Evolutionary conservation across 345 rosid species (phyloP), one percentile per base, ranked within the genome.

Genomic region (thale cress (Arabidopsis thaliana)): DNA sequence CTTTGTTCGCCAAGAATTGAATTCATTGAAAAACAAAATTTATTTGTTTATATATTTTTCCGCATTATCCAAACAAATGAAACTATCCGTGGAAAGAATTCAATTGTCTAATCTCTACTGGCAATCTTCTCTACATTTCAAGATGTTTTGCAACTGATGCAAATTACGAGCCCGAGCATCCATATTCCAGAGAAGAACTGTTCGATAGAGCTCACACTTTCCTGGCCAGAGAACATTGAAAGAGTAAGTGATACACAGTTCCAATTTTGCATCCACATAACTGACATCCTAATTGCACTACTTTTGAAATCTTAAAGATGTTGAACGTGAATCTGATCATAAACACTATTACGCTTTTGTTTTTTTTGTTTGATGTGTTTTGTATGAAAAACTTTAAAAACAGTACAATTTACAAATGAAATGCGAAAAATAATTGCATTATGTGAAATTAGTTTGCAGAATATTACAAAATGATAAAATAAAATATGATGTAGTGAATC

Each of bases 381-480:
- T 48, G 52, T 48, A 16, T 48, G 10, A 10, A 45, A 14, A 6
- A 5, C 8, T 14, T 45, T n/a, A 6, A 14, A 5, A 34, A 5
- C 49, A 45, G 14, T 42, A 12, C 28, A 33, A n/a, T 14, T 45
- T 42, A 12, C 28, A 33, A n/a, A 45, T 13, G 9, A 42, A 46
- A 32, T 48, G 22, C 13, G 8, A 53, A 25, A 25, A 40, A 28
- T 28, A 32, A 34, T 36, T 59, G 49, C 40, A 25, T 28, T 60
- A 57, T 46, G 57, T 67, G 48, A 53, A 16, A 60, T 22, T 41
- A 52, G 32, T 41, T 38, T 49, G 23, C 28, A 67, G 5, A 49
- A 32, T 53, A 69, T 3, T 77, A 77, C 71, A 69, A 69, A 11
- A 56, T 6, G 65, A 44, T 34, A 3, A 14, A 62, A 25, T 69